Conservation (phyloP, 257 asterid species). For the Solanum medicagineum region DNA sequence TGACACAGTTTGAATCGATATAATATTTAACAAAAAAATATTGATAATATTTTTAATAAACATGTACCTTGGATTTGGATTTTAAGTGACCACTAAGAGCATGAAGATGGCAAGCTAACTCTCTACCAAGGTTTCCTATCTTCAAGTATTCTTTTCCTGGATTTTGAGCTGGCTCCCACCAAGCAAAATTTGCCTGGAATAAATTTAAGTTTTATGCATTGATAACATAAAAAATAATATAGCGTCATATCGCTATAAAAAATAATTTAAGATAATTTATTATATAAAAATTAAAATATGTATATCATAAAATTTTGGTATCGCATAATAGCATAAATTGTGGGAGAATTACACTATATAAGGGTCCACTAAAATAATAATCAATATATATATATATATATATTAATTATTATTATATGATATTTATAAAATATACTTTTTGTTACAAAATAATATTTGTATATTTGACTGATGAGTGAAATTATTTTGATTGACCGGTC, state of each 20-base stretch:
- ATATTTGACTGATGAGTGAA: no score
- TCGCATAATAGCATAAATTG: background rate
- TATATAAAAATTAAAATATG: background rate
- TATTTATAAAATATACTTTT: no score
- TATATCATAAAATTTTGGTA: no score
- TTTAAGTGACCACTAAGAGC: slow-evolving; percentile 23
- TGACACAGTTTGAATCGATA: background rate
- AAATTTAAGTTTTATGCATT: background rate
- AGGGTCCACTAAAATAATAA: no score
- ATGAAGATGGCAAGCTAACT: slow-evolving; percentile 59
- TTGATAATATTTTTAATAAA: background rate
- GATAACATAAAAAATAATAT: background rate
- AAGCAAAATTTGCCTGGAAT: slow-evolving; percentile 59
- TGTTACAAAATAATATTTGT: no score
- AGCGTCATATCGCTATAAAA: background rate
- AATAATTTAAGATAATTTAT: background rate
- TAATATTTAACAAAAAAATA: background rate
- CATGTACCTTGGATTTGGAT: slow-evolving; percentile 12
- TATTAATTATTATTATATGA: no score
- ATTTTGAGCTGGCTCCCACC: slow-evolving; percentile 73
- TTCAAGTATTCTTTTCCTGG: slow-evolving; percentile 70
- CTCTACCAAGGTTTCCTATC: slow-evolving; percentile 37
- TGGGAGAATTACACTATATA: no score
- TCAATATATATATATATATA: no score
- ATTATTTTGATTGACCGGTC: no score